Evolutionary conservation across 2,329 filamentous ascomycete species (phyloP).

Genomic region (Verticillium longisporum): DNA sequence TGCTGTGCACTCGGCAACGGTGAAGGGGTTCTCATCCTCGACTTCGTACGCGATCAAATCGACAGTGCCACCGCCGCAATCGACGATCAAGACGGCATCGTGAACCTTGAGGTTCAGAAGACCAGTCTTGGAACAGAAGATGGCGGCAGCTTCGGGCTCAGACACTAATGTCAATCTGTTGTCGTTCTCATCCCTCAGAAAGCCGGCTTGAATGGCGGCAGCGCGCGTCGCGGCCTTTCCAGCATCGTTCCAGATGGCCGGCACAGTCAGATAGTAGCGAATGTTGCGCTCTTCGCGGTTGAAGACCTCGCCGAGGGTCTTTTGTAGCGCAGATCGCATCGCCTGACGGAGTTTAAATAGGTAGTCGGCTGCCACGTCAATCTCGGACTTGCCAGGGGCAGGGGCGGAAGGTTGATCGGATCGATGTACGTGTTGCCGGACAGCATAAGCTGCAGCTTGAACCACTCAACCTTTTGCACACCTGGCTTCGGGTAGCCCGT

Average conservation of each 20-base stretch:
- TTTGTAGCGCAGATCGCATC: slow-evolving; percentile 91
- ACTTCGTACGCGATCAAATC: slow-evolving; percentile 99
- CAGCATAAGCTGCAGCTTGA: slow-evolving; percentile 98
- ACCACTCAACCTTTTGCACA: slow-evolving; percentile 99
- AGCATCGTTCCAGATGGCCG: slow-evolving; percentile 98
- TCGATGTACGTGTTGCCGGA: slow-evolving; percentile 99
- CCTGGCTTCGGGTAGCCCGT: slow-evolving; percentile 97
- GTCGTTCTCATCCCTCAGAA: slow-evolving; percentile 94
- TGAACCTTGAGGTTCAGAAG: slow-evolving; percentile 95
- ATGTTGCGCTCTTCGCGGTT: slow-evolving; percentile 98
- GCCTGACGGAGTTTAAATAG: slow-evolving; percentile 96
- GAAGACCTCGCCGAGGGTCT: slow-evolving; percentile 95
- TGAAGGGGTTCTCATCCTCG: slow-evolving; percentile 95
- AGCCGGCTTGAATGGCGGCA: slow-evolving; percentile 93
- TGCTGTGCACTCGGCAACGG: slow-evolving; percentile 92
- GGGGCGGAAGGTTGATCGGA: slow-evolving; percentile 94
- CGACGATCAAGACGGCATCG: slow-evolving; percentile 95
- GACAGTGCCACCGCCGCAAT: slow-evolving; percentile 96
- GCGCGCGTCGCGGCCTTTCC: slow-evolving; percentile 95
- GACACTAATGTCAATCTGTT: slow-evolving; percentile 91
- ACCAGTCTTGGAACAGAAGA: slow-evolving; percentile 97
- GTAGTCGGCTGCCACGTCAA: slow-evolving; percentile 98
- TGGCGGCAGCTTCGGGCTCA: slow-evolving; percentile 91
- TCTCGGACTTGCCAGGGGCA: slow-evolving; percentile 98
- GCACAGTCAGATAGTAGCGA: slow-evolving; percentile 95